phyloP scores from a whole-genome alignment of 805 yeast species.

The Jamesozyma jinghongensis region DNA sequence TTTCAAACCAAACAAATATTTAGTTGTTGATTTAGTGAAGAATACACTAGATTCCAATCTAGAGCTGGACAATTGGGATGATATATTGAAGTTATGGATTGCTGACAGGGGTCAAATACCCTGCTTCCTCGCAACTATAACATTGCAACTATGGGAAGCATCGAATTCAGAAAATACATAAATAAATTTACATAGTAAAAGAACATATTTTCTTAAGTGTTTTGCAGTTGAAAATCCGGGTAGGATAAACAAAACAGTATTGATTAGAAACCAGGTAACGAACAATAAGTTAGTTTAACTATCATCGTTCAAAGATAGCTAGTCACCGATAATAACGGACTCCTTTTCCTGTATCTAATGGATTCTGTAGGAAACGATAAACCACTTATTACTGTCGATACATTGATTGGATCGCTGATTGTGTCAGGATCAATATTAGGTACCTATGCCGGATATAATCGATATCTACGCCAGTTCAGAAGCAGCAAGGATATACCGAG shows the following conservation, averaged over 20 bases:
- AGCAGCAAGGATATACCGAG: constrained; percentile 44
- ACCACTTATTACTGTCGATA: not conserved
- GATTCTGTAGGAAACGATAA: not conserved
- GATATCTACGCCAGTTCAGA: constrained; percentile 42
- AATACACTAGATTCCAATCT: constrained; percentile 45
- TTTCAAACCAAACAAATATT: constrained; percentile 35
- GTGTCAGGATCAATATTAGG: constrained; percentile 35
- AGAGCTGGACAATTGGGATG: constrained; percentile 33
- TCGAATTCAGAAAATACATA: not conserved
- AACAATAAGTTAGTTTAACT: no score
- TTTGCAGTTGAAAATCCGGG: no score
- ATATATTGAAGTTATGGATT: constrained; percentile 58
- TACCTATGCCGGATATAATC: constrained; percentile 36
- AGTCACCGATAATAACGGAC: no score
- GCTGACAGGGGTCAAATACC: constrained; percentile 61
- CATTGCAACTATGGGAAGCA: constrained; percentile 54
- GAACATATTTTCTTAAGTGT: no score
- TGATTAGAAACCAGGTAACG: no score
- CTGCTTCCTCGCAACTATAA: constrained; percentile 68
- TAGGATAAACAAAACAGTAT: no score
- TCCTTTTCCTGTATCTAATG: not conserved
- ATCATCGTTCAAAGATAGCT: no score
- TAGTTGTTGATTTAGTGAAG: constrained; percentile 48
- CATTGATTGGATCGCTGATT: not conserved
- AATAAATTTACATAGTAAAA: no score